Evolutionary conservation across 441 rosid species (phyloP).

Genomic region (Dalechampia spathulata): DNA sequence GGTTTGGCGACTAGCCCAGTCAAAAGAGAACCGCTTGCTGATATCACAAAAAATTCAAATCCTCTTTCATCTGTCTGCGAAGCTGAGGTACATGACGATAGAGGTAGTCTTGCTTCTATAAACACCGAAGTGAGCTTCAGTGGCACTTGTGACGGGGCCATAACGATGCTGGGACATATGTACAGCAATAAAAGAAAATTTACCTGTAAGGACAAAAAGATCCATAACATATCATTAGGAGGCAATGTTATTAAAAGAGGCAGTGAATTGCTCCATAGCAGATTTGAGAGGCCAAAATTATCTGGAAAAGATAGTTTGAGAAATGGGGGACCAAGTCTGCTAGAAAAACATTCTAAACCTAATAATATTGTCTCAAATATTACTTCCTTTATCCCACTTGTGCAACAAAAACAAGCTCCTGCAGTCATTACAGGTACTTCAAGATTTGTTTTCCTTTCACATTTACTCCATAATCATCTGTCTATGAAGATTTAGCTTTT

Average conservation of each 20-base stretch:
- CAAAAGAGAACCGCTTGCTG: slow-evolving; percentile 54
- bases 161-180: slow-evolving; percentile 31
- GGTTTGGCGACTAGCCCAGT: slow-evolving; percentile 28
- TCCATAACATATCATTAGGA: slow-evolving; percentile 20
- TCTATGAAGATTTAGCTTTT: no score
- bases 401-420: slow-evolving; percentile 72
- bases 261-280: slow-evolving; percentile 36
- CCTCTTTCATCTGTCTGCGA: slow-evolving; percentile 42
- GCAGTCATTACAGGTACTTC: slow-evolving; percentile 52
- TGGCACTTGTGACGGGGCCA: slow-evolving; percentile 35
- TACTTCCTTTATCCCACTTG: slow-evolving; percentile 74
- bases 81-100: slow-evolving; percentile 24
- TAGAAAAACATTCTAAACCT: slow-evolving; percentile 39
- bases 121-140: slow-evolving; percentile 48
- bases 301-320: slow-evolving; percentile 43
- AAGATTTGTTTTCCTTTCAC: background rate
- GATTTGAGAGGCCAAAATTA: slow-evolving; percentile 51
- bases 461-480: no score
- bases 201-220: slow-evolving; percentile 43
- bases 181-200: slow-evolving; percentile 40
- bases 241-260: slow-evolving; percentile 29
- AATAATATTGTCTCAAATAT: slow-evolving; percentile 78
- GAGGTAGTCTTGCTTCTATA: slow-evolving; percentile 60
- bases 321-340: slow-evolving; percentile 35
- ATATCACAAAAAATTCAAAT: slow-evolving; percentile 38